Percentiles rank a stretch among this genome's conserved stretches.
Conservation (phyloP, 805 yeast species). For the Starmera caribaea region DNA sequence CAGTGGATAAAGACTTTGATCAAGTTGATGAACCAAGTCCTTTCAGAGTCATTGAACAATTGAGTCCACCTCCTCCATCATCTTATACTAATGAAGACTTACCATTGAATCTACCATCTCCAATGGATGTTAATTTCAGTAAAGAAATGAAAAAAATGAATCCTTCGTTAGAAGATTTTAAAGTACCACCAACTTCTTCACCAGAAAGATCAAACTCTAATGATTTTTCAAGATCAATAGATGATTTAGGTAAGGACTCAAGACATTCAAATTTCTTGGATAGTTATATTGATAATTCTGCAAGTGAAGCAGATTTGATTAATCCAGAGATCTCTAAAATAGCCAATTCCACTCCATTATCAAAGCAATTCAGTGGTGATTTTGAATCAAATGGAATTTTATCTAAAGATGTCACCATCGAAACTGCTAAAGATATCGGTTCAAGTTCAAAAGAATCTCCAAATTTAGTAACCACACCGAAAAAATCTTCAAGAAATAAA, state of each 20-base stretch:
- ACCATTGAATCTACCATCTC: constrained; percentile 20
- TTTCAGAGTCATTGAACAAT: no score
- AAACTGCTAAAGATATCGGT: constrained; percentile 19
- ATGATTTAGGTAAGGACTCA: constrained; percentile 5
- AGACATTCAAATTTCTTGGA: constrained; percentile 21
- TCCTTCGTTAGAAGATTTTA: not conserved
- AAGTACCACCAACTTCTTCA: not conserved
- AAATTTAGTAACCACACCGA: no score
- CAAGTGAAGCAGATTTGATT: constrained; percentile 4
- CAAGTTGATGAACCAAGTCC: not conserved
- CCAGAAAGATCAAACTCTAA: constrained; percentile 1
- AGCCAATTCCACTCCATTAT: no score
- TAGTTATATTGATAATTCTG: constrained; percentile 12
- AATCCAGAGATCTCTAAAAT: no score
- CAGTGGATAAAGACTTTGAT: not conserved
- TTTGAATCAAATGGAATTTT: no score
- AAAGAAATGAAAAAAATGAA: not conserved
- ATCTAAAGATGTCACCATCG: constrained; percentile 17
- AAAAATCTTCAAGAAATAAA: no score
- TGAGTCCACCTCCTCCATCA: no score
- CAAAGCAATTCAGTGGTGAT: no score
- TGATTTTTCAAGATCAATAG: not conserved
- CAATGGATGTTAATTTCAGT: constrained; percentile 5
- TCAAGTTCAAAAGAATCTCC: not conserved
- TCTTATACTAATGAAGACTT: constrained; percentile 14